A percentile compares a stretch with the other conserved stretches of the same genome.
Conservation (phyloP, 208 protist species). For the Trypanosoma vivax region DNA sequence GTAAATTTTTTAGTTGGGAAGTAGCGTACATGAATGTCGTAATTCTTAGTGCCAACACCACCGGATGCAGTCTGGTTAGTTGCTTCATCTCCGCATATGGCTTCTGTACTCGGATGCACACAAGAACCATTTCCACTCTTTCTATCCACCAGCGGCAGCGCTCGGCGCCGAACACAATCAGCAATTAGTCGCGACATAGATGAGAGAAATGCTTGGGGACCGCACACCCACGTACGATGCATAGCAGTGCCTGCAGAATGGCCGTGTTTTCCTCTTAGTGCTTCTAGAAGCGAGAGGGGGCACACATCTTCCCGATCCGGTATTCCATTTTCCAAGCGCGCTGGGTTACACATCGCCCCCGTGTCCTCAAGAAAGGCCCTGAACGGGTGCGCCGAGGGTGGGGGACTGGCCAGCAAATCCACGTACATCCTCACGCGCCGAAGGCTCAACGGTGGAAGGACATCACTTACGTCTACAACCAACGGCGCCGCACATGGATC, state of each 20-base stretch:
- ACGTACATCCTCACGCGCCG: constrained; percentile 31
- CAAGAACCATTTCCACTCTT: neutral
- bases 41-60: constrained; percentile 1
- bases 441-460: constrained; percentile 28
- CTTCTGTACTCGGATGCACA: too few relatives aligned
- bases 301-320: neutral
- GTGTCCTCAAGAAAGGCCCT: constrained; percentile 15
- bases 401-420: constrained; percentile 23
- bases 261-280: constrained; percentile 24
- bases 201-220: constrained; percentile 29
- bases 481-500: neutral
- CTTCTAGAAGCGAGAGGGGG: constrained; percentile 6
- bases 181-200: constrained; percentile 13
- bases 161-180: constrained; percentile 12
- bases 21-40: constrained; percentile 68
- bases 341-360: neutral
- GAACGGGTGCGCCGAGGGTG: constrained; percentile 20
- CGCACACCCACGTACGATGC: constrained; percentile 39
- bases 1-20: constrained; percentile 20
- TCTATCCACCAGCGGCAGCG: constrained; percentile 2
- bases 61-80: too few relatives aligned
- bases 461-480: constrained; percentile 20
- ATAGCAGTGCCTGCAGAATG: constrained; percentile 29
- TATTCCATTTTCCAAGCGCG: neutral
- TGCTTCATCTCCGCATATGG: too few relatives aligned